Evolutionary conservation across 2,329 filamentous ascomycete genomes (phyloP).

Genomic region (Trichoderma arundinaceum): DNA sequence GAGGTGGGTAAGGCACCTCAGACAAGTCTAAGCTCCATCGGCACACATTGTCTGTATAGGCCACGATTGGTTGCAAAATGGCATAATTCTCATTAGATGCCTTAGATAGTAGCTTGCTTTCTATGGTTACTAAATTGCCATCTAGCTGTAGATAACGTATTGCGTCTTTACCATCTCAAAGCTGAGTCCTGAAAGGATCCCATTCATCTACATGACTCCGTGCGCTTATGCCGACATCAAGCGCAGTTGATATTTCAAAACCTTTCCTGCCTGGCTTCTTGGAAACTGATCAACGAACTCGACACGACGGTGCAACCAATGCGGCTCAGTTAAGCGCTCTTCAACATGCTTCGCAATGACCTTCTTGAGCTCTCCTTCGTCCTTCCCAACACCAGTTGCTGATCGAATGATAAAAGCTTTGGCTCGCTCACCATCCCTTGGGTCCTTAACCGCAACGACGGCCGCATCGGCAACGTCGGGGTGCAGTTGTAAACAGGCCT

Average conservation of each 20-base stretch:
- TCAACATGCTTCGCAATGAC: not conserved
- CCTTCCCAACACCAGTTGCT: not conserved
- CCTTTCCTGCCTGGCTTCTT: not conserved
- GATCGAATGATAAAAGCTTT: constrained; percentile 16
- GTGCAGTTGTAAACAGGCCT: not conserved
- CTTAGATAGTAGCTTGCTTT: no score
- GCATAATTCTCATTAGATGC: no score
- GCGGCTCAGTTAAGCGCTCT: not conserved
- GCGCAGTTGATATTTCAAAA: not conserved
- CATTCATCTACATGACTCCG: no score
- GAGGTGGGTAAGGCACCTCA: no score
- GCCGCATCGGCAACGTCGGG: constrained; percentile 2
- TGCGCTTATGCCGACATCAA: no score
- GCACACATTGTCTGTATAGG: no score
- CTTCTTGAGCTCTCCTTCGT: not conserved
- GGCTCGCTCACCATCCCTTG: constrained; percentile 14
- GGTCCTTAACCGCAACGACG: constrained; percentile 1
- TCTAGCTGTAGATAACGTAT: no score
- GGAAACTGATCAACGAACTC: not conserved
- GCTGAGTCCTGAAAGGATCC: no score
- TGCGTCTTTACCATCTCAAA: no score
- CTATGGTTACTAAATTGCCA: no score
- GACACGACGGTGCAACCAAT: not conserved
- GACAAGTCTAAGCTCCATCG: no score
- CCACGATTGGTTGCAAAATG: no score